These are phyloP conservation scores for Arachis hypogaea DNA, from an alignment of 306 rosid genomes.

Conservation along the genomic window DNA sequence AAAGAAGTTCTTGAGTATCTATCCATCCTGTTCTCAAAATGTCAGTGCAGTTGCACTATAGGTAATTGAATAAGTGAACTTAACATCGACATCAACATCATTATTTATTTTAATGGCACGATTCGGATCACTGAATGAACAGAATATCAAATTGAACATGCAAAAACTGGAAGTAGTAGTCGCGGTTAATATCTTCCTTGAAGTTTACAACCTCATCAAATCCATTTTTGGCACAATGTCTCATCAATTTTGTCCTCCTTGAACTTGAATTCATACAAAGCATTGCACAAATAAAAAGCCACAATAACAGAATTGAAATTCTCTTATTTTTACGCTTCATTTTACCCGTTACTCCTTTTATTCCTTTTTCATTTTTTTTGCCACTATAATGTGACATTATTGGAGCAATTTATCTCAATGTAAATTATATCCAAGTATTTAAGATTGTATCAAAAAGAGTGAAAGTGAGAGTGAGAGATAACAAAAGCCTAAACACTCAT, in stretches of 20 bases:
- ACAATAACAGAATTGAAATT: no score
- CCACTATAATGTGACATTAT: no score
- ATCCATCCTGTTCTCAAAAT: slow-evolving; percentile 69
- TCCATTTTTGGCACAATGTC: slow-evolving; percentile 59
- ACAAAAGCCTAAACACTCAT: no score
- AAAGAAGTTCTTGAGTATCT: slow-evolving; percentile 68
- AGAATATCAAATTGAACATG: slow-evolving; percentile 72
- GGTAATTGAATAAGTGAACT: slow-evolving; percentile 76
- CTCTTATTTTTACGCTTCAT: no score
- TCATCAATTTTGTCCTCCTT: slow-evolving; percentile 49
- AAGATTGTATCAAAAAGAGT: no score
- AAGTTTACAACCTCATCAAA: slow-evolving; percentile 64
- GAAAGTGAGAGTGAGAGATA: no score
- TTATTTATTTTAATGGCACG: slow-evolving; percentile 65
- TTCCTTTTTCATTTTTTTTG: no score
- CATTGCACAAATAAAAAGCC: slow-evolving; percentile 44
- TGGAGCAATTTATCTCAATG: no score
- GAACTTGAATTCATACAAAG: slow-evolving; percentile 68
- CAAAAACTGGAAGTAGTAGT: slow-evolving; percentile 85
- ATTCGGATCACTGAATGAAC: slow-evolving; percentile 75
- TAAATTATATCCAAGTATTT: no score
- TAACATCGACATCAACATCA: slow-evolving; percentile 57
- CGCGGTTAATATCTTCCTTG: slow-evolving; percentile 64
- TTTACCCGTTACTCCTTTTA: no score
- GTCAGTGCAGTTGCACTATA: slow-evolving; percentile 60